Evolutionary conservation across 2,329 filamentous ascomycete species (phyloP).

Genomic region (Fusarium pseudocircinatum): DNA sequence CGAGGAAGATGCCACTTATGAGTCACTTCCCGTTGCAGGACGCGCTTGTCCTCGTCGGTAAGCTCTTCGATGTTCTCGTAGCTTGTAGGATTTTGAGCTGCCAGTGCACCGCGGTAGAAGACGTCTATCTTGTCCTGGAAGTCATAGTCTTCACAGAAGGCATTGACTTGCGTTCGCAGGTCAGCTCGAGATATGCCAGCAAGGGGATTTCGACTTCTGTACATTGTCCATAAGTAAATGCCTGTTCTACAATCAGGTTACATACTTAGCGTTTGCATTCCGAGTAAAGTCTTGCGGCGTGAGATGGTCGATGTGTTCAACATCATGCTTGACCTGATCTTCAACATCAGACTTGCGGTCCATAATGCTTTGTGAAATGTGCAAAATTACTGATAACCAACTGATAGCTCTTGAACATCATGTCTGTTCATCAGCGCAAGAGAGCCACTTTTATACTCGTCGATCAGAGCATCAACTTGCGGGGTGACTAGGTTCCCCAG

Average conservation of each 20-base stretch:
- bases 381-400: not conserved
- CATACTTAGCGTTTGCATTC: slow-evolving; percentile 48
- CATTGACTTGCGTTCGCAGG: slow-evolving; percentile 32
- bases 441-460: slow-evolving; percentile 10
- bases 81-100: slow-evolving; percentile 38
- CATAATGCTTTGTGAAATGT: not conserved
- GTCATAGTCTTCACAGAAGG: slow-evolving; percentile 42
- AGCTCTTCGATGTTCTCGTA: slow-evolving; percentile 39
- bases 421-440: not conserved
- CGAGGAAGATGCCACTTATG: slow-evolving; percentile 45
- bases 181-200: slow-evolving; percentile 37
- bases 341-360: slow-evolving; percentile 31
- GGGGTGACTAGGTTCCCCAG: slow-evolving; percentile 2
- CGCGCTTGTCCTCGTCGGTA: slow-evolving; percentile 37
- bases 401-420: not conserved
- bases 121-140: slow-evolving; percentile 41
- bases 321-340: slow-evolving; percentile 23
- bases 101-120: slow-evolving; percentile 44
- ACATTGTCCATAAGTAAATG: too few relatives aligned
- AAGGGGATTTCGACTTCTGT: slow-evolving; percentile 44
- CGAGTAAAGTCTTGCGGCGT: slow-evolving; percentile 36
- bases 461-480: not conserved
- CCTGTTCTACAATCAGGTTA: too few relatives aligned
- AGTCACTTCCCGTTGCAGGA: slow-evolving; percentile 38
- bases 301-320: slow-evolving; percentile 33